These are phyloP conservation scores for Xylariaceae sp. DNA, from an alignment of 2,329 filamentous ascomycete species.

Conservation along the genomic window DNA sequence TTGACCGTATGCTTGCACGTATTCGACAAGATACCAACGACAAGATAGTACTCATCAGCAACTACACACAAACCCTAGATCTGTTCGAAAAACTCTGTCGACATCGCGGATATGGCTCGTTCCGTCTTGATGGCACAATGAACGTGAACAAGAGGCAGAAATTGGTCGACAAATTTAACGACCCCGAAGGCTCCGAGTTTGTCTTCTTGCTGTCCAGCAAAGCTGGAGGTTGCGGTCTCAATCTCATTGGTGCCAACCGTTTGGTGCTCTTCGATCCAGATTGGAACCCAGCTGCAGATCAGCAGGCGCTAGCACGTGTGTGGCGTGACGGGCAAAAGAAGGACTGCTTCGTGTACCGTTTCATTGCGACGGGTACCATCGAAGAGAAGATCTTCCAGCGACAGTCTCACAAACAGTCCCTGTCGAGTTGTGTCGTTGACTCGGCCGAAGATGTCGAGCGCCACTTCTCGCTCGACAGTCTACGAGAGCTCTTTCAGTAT, in stretches of 20 bases:
- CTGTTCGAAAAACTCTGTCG: slow-evolving; percentile 91
- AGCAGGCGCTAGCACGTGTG: slow-evolving; percentile 93
- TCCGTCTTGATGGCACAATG: slow-evolving; percentile 95
- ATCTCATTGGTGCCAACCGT: slow-evolving; percentile 75
- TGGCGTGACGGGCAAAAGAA: slow-evolving; percentile 99
- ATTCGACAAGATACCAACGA: slow-evolving; percentile 96
- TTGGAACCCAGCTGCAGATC: slow-evolving; percentile 97
- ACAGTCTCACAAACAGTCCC: slow-evolving; percentile 94
- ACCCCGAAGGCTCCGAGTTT: slow-evolving; percentile 84
- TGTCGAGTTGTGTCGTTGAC: slow-evolving; percentile 95
- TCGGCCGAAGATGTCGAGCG: slow-evolving; percentile 95
- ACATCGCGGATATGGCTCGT: slow-evolving; percentile 73
- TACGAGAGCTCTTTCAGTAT: slow-evolving; percentile 94
- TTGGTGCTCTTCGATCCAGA: slow-evolving; percentile 91
- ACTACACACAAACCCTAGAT: slow-evolving; percentile 95
- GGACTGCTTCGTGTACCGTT: slow-evolving; percentile 99
- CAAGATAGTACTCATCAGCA: slow-evolving; percentile 98
- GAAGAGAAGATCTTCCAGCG: slow-evolving; percentile 99
- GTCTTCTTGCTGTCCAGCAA: slow-evolving; percentile 96
- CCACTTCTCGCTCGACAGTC: slow-evolving; percentile 87
- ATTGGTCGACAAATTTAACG: slow-evolving; percentile 95
- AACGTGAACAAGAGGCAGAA: slow-evolving; percentile 96
- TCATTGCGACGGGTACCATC: slow-evolving; percentile 95
- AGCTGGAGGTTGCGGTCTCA: slow-evolving; percentile 88
- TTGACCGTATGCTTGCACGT: slow-evolving; percentile 95